These are phyloP conservation scores for Trichoderma orchidacearum DNA, from an alignment of 495 filamentous ascomycete species.

Conservation along the genomic window DNA sequence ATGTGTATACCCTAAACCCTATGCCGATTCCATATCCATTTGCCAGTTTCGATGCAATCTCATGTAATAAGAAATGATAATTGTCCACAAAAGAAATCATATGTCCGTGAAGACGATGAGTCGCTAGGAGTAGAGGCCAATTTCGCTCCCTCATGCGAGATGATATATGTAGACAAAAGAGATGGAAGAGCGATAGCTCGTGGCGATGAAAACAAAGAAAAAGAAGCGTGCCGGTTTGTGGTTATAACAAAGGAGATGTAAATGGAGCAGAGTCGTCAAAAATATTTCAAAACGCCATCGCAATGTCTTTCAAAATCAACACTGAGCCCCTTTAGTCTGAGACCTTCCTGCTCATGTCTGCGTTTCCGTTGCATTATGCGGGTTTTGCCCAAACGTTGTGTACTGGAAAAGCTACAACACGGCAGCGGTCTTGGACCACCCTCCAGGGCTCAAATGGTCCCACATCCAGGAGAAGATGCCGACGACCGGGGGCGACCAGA, in stretches of 20 bases:
- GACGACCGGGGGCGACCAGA: neutral
- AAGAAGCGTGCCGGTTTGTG: too few relatives aligned
- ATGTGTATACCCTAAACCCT: neutral
- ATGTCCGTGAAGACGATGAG: slow-evolving; percentile 1
- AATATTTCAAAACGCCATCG: neutral
- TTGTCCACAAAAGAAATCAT: neutral
- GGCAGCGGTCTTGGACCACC: neutral
- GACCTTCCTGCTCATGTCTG: too few relatives aligned
- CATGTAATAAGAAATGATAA: too few relatives aligned
- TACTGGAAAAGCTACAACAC: neutral
- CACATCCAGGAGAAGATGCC: neutral
- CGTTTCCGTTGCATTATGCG: neutral
- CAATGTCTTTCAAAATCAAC: neutral
- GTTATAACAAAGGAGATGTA: too few relatives aligned
- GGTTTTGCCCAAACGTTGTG: too few relatives aligned
- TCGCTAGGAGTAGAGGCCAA: neutral
- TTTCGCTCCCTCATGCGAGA: neutral
- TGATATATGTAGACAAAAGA: neutral
- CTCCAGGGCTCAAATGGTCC: neutral
- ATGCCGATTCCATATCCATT: too few relatives aligned
- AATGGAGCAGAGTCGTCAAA: too few relatives aligned
- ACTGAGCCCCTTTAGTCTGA: neutral
- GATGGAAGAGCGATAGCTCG: neutral
- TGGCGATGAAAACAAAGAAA: neutral
- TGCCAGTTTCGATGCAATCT: too few relatives aligned